Conservation (phyloP, 163 green algal species). For the Scenedesmus sp. region DNA sequence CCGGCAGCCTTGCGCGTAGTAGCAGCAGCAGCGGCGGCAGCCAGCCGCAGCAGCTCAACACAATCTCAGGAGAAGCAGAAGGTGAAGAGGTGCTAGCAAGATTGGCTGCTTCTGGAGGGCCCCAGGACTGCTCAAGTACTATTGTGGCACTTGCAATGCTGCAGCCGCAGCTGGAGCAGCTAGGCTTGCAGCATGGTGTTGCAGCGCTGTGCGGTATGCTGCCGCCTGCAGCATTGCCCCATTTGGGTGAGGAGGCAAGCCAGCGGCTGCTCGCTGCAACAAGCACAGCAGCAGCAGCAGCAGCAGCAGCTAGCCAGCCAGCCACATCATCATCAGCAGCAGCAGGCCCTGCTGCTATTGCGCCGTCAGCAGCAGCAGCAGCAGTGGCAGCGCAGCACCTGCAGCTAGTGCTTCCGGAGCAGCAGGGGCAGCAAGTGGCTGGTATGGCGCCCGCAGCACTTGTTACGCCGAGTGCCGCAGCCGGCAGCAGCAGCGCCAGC, state of each 20-base stretch:
- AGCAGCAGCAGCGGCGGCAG: neutral
- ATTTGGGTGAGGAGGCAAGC: neutral
- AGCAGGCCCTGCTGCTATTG: neutral
- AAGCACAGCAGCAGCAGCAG: neutral
- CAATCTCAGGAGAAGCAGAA: neutral
- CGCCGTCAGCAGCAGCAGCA: neutral
- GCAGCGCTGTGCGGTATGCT: slow-evolving; percentile 42
- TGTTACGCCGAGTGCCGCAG: neutral
- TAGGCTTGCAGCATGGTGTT: slow-evolving; percentile 34
- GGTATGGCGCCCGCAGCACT: neutral
- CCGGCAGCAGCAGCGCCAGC: slow-evolving; percentile 4
- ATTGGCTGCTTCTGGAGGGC: slow-evolving; percentile 21
- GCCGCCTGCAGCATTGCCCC: slow-evolving; percentile 29
- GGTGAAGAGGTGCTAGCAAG: slow-evolving; percentile 31
- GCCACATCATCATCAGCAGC: neutral
- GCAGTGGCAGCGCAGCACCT: neutral
- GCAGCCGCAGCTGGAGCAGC: slow-evolving; percentile 43
- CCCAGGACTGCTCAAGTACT: slow-evolving; percentile 36
- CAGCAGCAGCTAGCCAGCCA: neutral
- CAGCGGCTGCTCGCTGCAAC: slow-evolving; percentile 25
- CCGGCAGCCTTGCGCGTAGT: neutral
- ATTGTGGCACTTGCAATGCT: slow-evolving; percentile 44
- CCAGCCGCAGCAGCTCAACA: slow-evolving; percentile 15
- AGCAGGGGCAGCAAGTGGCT: neutral
- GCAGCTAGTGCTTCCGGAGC: neutral